phyloP scores from a whole-genome alignment of 306 rosid species.

The Corylus americana region DNA sequence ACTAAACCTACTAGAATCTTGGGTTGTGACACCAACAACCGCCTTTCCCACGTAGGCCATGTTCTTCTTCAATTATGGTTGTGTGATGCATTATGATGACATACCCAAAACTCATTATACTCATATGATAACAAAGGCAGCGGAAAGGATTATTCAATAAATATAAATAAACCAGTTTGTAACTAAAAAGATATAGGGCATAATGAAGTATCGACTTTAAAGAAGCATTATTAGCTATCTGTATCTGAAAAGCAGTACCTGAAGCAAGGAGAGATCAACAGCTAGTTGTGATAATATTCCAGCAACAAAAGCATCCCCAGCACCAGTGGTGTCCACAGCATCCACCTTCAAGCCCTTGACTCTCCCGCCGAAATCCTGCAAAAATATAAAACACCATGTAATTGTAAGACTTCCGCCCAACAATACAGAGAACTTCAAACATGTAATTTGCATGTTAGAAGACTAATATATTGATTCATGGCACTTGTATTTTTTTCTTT shows the following conservation, averaged over 20 bases:
- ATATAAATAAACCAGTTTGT: background rate
- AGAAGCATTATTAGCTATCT: background rate
- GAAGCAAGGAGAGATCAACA: conserved; percentile 72
- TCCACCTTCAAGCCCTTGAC: conserved; percentile 81
- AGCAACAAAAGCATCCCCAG: conserved; percentile 99
- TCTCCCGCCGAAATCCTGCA: conserved; percentile 86
- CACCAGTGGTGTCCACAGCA: conserved; percentile 93
- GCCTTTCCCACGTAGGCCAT: too few species aligned
- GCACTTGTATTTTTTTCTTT: too few species aligned
- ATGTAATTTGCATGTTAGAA: conserved; percentile 4
- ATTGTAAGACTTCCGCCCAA: background rate
- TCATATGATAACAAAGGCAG: background rate
- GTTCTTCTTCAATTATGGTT: too few species aligned
- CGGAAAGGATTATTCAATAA: background rate
- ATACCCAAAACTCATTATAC: background rate
- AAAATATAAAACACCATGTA: conserved; percentile 10
- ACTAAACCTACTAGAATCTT: too few species aligned
- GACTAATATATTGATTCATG: background rate
- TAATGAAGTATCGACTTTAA: background rate
- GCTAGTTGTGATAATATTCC: conserved; percentile 83
- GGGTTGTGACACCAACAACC: too few species aligned
- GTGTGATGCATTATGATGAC: too few species aligned
- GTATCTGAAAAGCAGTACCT: conserved; percentile 45
- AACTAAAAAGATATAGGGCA: background rate
- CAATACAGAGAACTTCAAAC: background rate